A percentile compares a stretch with the other conserved stretches of the same genome.
Evolutionary conservation across 371 early-diverging fungal genomes (phyloP).

Genomic region (Nematocida minor): DNA sequence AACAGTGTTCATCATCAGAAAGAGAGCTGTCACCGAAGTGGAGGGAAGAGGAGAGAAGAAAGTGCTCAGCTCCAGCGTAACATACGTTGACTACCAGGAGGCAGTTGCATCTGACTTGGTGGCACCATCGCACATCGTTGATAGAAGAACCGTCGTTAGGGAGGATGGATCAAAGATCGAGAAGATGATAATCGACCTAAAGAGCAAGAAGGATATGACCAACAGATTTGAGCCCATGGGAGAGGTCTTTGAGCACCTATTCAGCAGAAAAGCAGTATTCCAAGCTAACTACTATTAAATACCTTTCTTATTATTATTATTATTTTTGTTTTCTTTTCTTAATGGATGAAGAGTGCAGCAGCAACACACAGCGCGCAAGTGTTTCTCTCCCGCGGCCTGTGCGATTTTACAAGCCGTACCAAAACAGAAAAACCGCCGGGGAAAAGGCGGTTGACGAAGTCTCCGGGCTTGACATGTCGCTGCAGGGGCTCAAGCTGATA

Average conservation of each 20-base stretch:
- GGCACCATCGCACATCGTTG: conserved; percentile 38
- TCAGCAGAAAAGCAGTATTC: conserved; percentile 54
- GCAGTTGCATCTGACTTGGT: conserved; percentile 29
- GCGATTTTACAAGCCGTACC: conserved; percentile 18
- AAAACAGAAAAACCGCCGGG: background rate
- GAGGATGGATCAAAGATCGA: conserved; percentile 36
- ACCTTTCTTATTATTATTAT: conserved; percentile 28
- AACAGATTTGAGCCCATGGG: conserved; percentile 53
- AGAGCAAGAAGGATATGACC: conserved; percentile 3
- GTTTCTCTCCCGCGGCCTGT: background rate
- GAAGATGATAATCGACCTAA: conserved; percentile 38
- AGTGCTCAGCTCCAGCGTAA: conserved; percentile 1
- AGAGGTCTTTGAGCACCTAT: conserved; percentile 36
- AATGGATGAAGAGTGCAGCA: background rate
- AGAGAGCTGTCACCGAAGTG: conserved; percentile 1
- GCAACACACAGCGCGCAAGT: background rate
- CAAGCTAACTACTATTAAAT: conserved; percentile 55
- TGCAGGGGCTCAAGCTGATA: conserved; percentile 59
- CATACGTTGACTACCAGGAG: conserved; percentile 42
- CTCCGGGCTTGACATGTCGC: conserved; percentile 60
- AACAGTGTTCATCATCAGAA: conserved; percentile 38
- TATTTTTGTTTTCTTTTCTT: conserved; percentile 19
- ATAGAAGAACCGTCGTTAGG: conserved; percentile 48
- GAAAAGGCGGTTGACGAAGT: conserved; percentile 35
- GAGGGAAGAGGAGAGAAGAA: conserved; percentile 1